Percentiles rank a stretch among this genome's conserved stretches.
These are phyloP conservation scores for Helotiales sp. DNA, from an alignment of 2,329 filamentous ascomycete genomes.

Conservation along the genomic window DNA sequence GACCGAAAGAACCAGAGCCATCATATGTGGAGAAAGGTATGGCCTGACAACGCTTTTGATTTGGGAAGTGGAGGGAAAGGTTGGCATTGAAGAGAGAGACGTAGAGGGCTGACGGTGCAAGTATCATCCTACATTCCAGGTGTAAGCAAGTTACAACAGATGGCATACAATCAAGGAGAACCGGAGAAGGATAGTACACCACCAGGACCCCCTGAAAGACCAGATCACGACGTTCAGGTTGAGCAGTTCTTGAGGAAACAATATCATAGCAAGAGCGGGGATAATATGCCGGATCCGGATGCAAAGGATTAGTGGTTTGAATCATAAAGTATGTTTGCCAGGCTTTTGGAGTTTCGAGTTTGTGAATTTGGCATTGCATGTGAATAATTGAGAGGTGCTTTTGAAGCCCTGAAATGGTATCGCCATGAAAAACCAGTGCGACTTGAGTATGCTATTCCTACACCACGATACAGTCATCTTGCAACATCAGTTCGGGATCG, in stretches of 20 bases:
- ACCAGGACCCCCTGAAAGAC: constrained; percentile 24
- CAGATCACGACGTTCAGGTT: constrained; percentile 34
- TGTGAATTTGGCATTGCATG: no score
- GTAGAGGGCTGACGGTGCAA: constrained; percentile 18
- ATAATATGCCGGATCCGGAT: constrained; percentile 20
- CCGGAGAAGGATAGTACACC: constrained; percentile 7
- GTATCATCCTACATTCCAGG: constrained; percentile 27
- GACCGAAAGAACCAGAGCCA: constrained; percentile 11
- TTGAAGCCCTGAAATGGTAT: no score
- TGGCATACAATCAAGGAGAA: constrained; percentile 13
- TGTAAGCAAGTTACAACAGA: constrained; percentile 15
- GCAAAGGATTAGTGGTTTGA: neutral
- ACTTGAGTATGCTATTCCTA: no score
- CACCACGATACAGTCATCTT: no score
- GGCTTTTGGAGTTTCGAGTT: no score
- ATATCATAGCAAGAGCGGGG: constrained; percentile 29
- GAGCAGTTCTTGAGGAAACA: constrained; percentile 32
- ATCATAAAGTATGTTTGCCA: no score
- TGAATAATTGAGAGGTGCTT: no score
- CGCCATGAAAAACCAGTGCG: no score
- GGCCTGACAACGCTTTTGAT: neutral
- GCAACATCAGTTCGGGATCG: no score
- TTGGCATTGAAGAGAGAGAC: neutral
- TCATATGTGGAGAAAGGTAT: constrained; percentile 27
- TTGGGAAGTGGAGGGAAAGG: no score